Base-by-base conservation (phyloP, 768 basidiomycete species). In the Candolleomyces efflorescens region DNA sequence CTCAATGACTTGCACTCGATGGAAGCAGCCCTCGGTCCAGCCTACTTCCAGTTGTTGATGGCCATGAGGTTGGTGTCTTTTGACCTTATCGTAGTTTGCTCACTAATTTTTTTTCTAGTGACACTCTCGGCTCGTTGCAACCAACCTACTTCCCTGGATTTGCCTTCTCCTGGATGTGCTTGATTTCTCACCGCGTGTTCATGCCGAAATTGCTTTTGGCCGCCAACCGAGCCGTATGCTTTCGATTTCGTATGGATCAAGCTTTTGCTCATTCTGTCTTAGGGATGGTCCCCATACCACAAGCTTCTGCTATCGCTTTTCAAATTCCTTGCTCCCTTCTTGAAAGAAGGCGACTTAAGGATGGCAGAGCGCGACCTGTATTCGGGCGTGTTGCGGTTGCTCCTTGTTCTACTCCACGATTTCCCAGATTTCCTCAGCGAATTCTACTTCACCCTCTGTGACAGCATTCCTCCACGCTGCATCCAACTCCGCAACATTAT, bases 381-480 rank as follows among this genome's bases (percentile, higher is more conserved):
- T 77, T 86, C 92, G 44, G 97, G 94, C 20, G 83, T 94, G 20
- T 78, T 97, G 47, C 86, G 95, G 37, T 81, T 99, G 27, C 84
- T 99, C 49, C 82, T 99, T 48, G 94, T 98, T 58, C 87, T 99
- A 53, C 84, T 99, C 18, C 95, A 99, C 72, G 97, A 98, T 73
- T 98, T 98, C 80, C 97, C 97, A 52, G 97, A 98, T 60, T 98
- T 98, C 79, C 80, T 98, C 60, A 92, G 89, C 70, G 94, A 95
- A 75, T 94, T 95, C 70, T 96, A 98, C 73, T 95, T 96, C 75
- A 89, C 92, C 44, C 85, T 99, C 32, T 93, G 94, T 67, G 96
- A 98, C 62, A 89, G 83, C 59, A 92, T 99, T 60, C 97, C 97
- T 47, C 79, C 88, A 24, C 85, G 89, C 61, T 98, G 95, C 81